A percentile compares a stretch with the other conserved stretches of the same genome.
Conservation (phyloP, 169 alveolate species). For the Cryptosporidium meleagridis region DNA sequence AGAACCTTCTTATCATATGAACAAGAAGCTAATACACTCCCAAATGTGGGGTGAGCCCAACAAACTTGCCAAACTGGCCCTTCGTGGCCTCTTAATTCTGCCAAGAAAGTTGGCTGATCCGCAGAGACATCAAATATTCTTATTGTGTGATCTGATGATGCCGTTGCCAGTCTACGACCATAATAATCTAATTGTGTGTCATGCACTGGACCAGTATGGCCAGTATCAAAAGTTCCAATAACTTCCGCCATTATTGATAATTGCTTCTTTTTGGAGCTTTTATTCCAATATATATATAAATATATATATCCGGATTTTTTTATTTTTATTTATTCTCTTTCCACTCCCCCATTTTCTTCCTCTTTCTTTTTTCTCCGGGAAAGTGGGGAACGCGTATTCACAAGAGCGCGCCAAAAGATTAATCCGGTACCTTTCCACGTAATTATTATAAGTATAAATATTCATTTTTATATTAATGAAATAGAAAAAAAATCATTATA, state of each 20-base stretch:
- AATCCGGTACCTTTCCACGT: constrained; percentile 16
- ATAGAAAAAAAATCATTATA: neutral
- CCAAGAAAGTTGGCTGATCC: constrained; percentile 77
- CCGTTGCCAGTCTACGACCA: constrained; percentile 89
- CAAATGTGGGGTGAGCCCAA: constrained; percentile 93
- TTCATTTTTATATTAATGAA: no score
- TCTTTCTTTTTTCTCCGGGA: constrained; percentile 5
- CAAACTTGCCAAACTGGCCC: constrained; percentile 91
- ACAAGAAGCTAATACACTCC: constrained; percentile 88
- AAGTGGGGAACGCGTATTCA: constrained; percentile 39
- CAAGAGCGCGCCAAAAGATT: constrained; percentile 40
- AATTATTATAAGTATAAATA: neutral
- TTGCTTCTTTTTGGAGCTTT: neutral
- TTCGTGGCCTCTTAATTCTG: constrained; percentile 82
- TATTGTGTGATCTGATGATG: constrained; percentile 87
- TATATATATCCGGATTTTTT: constrained; percentile 9
- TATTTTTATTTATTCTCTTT: neutral
- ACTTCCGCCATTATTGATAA: constrained; percentile 77
- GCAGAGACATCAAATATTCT: constrained; percentile 84
- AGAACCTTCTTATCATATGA: constrained; percentile 87
- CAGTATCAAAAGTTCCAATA: constrained; percentile 81
- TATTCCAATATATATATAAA: neutral
- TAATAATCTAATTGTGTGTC: constrained; percentile 88
- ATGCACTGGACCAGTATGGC: constrained; percentile 84
- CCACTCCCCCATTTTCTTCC: constrained; percentile 16